Evolutionary conservation across 371 early-diverging fungal species (phyloP), one percentile per base, ranked within the genome.

Genomic region (Lichtheimia hyalospora): DNA sequence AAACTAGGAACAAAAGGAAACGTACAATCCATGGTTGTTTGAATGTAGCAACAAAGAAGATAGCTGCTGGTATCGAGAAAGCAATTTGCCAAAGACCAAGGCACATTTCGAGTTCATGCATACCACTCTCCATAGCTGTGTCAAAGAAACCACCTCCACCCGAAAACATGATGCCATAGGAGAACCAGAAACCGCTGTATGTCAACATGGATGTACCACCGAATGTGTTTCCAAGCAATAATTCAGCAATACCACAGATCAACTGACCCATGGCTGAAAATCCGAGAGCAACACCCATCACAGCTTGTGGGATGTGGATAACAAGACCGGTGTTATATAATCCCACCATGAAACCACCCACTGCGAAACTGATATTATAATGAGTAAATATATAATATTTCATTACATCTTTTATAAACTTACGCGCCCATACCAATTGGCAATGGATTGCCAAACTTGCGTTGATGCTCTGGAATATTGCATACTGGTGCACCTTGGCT

Each of bases 151-250:
- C 77, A 16, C 69, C 67, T 23, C 63, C 63, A 16, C 71, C 64
- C 27, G 64, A 53, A 58, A 77, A 69, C 74, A 74, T 77, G 50
- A 74, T 62, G 50, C 72, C 71, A 42, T 64, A 77, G 5, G 74
- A 67, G 20, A 74, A 58, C 58, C 71, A 77, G 58, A 77, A 77
- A 14, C 77, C 74, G 44, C 70, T 54, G 44, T 67, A 77, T 8
- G 72, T 70, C 15, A 71, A 49, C 67, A 77, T 70, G 13, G 72
- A 51, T 18, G 77, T 74, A 40, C 71, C 74, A 28, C 68, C 69
- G 51, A 71, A 77, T 20, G 70, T 71, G 44, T 77, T 71, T 5
- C 77, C 77, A 15, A 58, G 49, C 16, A 67, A 39, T 16, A 71
- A 16, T 57, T 71, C 71, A 52, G 54, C 55, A 24, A 77, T 62